Percentiles rank a stretch among this genome's conserved stretches.
Evolutionary conservation across 106 monocot species (phyloP).

Genomic region (Amphibolis antarctica): DNA sequence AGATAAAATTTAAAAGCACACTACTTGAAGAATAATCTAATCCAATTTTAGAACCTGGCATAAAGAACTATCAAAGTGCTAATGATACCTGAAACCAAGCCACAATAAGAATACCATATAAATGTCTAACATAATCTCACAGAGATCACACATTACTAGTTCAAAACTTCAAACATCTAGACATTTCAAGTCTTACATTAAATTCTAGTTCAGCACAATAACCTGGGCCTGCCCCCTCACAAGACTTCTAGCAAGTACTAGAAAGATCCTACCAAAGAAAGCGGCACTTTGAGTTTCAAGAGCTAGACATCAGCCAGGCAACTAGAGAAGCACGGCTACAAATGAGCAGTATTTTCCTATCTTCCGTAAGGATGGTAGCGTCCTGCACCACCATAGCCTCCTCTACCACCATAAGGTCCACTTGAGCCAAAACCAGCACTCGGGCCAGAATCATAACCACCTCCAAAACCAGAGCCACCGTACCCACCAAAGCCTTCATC

Average conservation of each 20-base stretch:
- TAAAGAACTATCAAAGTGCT: not conserved
- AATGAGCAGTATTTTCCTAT: conserved; percentile 1
- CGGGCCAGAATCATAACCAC: conserved; percentile 61
- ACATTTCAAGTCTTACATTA: conserved; percentile 7
- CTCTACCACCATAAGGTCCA: conserved; percentile 60
- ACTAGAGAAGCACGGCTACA: conserved; percentile 4
- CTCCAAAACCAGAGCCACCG: conserved; percentile 52
- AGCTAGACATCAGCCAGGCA: not conserved
- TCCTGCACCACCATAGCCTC: conserved; percentile 9
- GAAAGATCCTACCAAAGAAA: not conserved
- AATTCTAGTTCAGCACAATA: not conserved
- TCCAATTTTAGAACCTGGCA: no score
- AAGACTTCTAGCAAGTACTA: conserved; percentile 7
- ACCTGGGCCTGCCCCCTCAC: not conserved
- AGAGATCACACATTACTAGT: conserved; percentile 1
- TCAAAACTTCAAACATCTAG: conserved; percentile 3
- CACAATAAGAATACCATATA: not conserved
- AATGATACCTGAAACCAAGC: not conserved
- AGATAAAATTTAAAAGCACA: no score
- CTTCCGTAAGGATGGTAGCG: conserved; percentile 10
- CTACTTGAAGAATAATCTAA: no score
- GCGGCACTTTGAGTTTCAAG: no score
- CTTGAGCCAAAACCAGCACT: conserved; percentile 48
- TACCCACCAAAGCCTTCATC: conserved; percentile 48
- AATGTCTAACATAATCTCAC: not conserved